Evolutionary conservation across 2,329 filamentous ascomycete species (phyloP), one percentile per base, ranked within the genome.

Genomic region (Akanthomyces lecanii): DNA sequence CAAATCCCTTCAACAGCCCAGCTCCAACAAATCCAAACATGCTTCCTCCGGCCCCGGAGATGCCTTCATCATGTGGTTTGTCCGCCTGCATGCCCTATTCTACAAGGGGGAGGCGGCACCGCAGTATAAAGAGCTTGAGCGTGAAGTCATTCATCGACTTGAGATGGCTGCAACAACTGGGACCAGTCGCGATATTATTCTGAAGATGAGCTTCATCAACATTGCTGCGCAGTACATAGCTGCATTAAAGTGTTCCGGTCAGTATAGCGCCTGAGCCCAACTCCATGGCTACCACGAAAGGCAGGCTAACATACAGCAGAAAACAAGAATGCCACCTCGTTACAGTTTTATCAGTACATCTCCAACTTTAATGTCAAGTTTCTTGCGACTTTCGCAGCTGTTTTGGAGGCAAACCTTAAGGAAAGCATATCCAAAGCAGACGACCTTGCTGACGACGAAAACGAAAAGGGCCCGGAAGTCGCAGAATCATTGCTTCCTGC

Each of bases 171-270:
- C 95, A 33, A 92, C 90, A 71, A 85, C 87, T 65, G 82, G 86
- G 11, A 82, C 84, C 1, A 81, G 89, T 55, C 84, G 88, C 51
- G 81, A 82, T 14, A 82, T 85, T 14, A 74, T 97, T 33, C 83
- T 90, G 66, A 95, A 92, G 72, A 89, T 97, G 75, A 85, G 91
- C 6, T 79, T 97, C 51, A 86, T 94, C 68, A 98, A 96, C 70
- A 89, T 98, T 65, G 87, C 91, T 6, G 91, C 93, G 7, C 91
- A 95, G 73, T 85, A 89, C 67, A 83, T 91, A 71, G 89, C 91
- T 8, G 70, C 71, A 14, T 61, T 67, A 33, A 71, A 71, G 42
- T 73, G 71, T 57, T 68, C 69, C 23, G 72, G 77, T 77, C 65
- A 65, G 78, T 74, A 56, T 12, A 14, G 5, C 16, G 16, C 4